A percentile compares a stretch with the other conserved stretches of the same genome.
phyloP scores from a whole-genome alignment of 192 early-diverging fungal genomes.

The Coemansia sp. region DNA sequence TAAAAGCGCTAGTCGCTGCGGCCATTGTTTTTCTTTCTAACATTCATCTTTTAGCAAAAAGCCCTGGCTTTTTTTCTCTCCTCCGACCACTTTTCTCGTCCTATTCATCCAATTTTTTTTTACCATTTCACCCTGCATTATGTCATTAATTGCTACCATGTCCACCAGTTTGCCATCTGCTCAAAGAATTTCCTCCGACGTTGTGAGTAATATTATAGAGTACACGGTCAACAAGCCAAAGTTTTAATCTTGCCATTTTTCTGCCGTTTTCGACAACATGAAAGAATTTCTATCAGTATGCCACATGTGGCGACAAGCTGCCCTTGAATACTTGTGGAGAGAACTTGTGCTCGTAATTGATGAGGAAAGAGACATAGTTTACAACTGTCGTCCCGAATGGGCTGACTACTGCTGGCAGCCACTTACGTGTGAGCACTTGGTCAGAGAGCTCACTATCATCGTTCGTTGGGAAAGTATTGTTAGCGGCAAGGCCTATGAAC shows the following conservation, averaged over 20 bases:
- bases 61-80: no score
- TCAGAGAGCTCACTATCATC: neutral
- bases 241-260: neutral
- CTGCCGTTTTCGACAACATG: neutral
- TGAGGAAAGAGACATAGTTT: neutral
- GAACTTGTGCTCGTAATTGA: neutral
- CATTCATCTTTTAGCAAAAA: no score
- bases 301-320: neutral
- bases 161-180: neutral
- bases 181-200: neutral
- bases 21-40: no score
- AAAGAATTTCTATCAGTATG: neutral
- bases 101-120: no score
- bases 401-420: neutral
- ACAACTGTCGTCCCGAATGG: neutral
- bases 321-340: slow-evolving; percentile 4
- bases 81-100: no score
- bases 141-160: neutral
- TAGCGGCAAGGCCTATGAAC: neutral
- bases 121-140: no score
- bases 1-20: no score
- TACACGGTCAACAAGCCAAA: no score
- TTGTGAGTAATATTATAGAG: neutral
- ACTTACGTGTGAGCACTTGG: neutral
- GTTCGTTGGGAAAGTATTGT: neutral